Percentiles rank a stretch among this genome's conserved stretches.
Evolutionary conservation across 805 yeast species (phyloP).

Genomic region (Candida bentonensis): DNA sequence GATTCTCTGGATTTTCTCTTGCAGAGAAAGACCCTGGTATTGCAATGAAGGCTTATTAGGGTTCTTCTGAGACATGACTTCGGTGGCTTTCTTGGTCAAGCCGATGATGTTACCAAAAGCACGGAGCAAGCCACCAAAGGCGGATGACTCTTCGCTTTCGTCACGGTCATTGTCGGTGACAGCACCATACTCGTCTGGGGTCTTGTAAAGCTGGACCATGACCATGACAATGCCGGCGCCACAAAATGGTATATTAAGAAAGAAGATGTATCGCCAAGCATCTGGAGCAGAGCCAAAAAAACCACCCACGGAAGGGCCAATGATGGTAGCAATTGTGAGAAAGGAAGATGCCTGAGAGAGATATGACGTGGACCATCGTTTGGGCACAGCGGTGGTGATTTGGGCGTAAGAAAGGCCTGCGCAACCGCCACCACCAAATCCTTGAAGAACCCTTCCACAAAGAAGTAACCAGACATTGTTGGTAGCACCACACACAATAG

Average conservation of each 20-base stretch:
- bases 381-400: not conserved
- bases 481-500: not conserved
- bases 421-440: not conserved
- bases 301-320: not conserved
- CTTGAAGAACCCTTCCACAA: not conserved
- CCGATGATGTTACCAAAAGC: not conserved
- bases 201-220: not conserved
- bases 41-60: not conserved
- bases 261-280: conserved; percentile 1
- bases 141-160: not conserved
- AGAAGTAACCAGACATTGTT: not conserved
- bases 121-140: not conserved
- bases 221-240: not conserved
- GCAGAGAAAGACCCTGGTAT: not conserved
- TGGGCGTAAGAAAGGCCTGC: not conserved
- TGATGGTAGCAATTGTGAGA: not conserved
- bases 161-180: not conserved
- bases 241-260: not conserved
- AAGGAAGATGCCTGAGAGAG: not conserved
- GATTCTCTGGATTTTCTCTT: not conserved
- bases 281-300: not conserved
- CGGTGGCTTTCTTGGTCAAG: not conserved
- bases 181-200: not conserved
- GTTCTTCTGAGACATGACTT: not conserved
- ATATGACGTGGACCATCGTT: not conserved